A percentile compares a stretch with the other conserved stretches of the same genome.
These are phyloP conservation scores for Musa itinerans DNA, from an alignment of 176 grass and related monocot genomes.

Conservation along the genomic window DNA sequence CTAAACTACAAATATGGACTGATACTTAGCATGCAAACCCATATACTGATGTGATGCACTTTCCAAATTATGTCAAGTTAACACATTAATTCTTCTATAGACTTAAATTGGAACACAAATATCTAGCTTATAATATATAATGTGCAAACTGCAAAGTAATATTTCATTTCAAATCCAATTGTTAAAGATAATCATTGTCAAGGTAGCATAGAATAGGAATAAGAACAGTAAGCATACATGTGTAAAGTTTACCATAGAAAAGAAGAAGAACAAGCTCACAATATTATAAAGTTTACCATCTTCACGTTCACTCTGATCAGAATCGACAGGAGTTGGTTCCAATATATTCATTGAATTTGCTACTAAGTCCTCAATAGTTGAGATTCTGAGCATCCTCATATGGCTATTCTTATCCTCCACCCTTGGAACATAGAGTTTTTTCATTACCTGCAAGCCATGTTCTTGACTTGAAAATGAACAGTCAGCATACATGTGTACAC, in stretches of 20 bases:
- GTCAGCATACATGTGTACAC: conserved; percentile 9
- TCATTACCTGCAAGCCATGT: conserved; percentile 31
- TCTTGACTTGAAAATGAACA: conserved; percentile 35
- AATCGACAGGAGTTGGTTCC: conserved; percentile 65
- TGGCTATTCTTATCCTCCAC: conserved; percentile 93
- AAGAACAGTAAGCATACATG: no score
- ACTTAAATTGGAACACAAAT: not conserved
- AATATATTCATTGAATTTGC: conserved; percentile 95
- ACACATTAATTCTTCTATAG: not conserved
- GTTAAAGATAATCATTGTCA: not conserved
- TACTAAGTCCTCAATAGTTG: conserved; percentile 62
- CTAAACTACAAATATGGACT: no score
- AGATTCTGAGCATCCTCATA: conserved; percentile 91
- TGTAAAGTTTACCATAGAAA: not conserved
- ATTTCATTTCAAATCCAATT: not conserved
- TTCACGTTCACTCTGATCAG: conserved; percentile 42
- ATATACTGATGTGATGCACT: not conserved
- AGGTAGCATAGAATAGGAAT: no score
- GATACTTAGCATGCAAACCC: not conserved
- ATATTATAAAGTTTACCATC: conserved; percentile 49
- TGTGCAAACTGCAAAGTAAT: not conserved
- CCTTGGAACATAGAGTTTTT: conserved; percentile 78
- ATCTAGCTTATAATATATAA: not conserved
- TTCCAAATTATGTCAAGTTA: not conserved
- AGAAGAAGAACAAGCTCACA: no score